phyloP scores from a whole-genome alignment of 1,139 yeast genomes.

The Hemisphaericaspora xylanilytica region DNA sequence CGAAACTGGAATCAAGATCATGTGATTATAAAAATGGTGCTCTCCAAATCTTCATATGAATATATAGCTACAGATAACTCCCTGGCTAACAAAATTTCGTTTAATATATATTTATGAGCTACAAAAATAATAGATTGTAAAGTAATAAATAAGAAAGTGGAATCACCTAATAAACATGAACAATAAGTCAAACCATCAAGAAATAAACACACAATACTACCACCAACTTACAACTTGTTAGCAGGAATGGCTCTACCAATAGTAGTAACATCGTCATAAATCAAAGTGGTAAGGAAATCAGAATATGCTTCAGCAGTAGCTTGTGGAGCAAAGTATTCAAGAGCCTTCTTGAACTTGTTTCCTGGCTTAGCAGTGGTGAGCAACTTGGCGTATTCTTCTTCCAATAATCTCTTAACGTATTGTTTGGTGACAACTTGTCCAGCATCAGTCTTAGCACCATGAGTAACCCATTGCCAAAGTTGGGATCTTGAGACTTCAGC shows the following conservation, averaged over 20 bases:
- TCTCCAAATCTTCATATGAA: too few species aligned
- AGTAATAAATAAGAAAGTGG: not conserved
- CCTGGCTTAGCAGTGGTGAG: slow-evolving; percentile 47
- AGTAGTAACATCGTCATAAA: slow-evolving; percentile 68
- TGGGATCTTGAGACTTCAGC: slow-evolving; percentile 84
- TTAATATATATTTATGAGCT: too few species aligned
- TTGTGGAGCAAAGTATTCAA: slow-evolving; percentile 63
- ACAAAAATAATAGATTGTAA: too few species aligned
- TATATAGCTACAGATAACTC: too few species aligned
- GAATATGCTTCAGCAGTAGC: slow-evolving; percentile 65
- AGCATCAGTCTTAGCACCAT: slow-evolving; percentile 60
- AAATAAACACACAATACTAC: not conserved
- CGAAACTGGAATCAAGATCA: too few species aligned
- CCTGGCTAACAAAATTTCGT: too few species aligned
- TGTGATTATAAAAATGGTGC: too few species aligned
- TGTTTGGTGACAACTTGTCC: slow-evolving; percentile 59
- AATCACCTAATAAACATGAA: not conserved
- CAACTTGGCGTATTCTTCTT: slow-evolving; percentile 63
- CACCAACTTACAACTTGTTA: slow-evolving; percentile 3
- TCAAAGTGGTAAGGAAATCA: slow-evolving; percentile 69
- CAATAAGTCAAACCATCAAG: not conserved
- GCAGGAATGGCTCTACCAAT: slow-evolving; percentile 31
- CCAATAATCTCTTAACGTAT: slow-evolving; percentile 53
- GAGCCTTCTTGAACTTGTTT: slow-evolving; percentile 61
- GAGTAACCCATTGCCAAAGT: slow-evolving; percentile 83